Evolutionary conservation across 208 protist species (phyloP).

Genomic region (Crithidia fasciculata): DNA sequence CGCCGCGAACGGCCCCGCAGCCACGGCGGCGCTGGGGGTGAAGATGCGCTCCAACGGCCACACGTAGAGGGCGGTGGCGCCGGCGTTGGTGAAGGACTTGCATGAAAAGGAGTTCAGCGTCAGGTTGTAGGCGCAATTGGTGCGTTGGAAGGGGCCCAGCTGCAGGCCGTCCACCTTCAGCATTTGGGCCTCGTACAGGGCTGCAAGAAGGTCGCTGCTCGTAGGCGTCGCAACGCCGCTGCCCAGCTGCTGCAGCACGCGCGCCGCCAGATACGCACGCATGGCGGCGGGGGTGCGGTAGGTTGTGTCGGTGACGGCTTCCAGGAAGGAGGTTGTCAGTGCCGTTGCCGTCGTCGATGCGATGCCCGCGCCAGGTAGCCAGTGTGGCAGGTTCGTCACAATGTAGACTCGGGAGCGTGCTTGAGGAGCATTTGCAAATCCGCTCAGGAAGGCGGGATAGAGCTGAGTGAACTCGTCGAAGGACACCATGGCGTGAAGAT

Average conservation of each 20-base stretch:
- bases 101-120: neutral
- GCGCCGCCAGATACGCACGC: slow-evolving; percentile 23
- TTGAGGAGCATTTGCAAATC: neutral
- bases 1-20: slow-evolving; percentile 5
- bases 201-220: neutral
- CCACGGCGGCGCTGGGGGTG: neutral
- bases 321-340: neutral
- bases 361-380: neutral
- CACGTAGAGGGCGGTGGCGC: slow-evolving; percentile 4
- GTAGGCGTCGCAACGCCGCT: neutral
- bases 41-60: slow-evolving; percentile 8
- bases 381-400: slow-evolving; percentile 27
- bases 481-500: neutral
- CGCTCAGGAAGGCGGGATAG: neutral
- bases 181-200: slow-evolving; percentile 5
- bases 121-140: neutral
- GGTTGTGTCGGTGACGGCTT: neutral
- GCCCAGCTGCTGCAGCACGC: slow-evolving; percentile 21
- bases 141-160: slow-evolving; percentile 20
- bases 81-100: slow-evolving; percentile 10
- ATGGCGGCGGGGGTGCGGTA: slow-evolving; percentile 14
- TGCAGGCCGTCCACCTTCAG: slow-evolving; percentile 17
- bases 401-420: neutral
- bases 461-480: slow-evolving; percentile 24
- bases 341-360: neutral